Conservation (phyloP, 768 basidiomycete species). For the Tulasnella sp. region DNA sequence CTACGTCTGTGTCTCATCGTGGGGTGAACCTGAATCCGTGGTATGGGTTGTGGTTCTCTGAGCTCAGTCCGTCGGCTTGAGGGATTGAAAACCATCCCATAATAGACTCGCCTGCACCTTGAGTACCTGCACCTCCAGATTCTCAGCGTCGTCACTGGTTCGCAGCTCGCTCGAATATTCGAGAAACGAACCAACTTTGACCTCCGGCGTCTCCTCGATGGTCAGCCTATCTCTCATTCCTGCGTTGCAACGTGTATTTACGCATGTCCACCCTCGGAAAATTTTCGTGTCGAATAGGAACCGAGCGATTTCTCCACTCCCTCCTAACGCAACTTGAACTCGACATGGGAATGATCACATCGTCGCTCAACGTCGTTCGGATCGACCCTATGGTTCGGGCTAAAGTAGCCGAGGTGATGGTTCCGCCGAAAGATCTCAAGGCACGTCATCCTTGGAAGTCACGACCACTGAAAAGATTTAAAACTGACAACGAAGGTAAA, state of each 20-base stretch:
- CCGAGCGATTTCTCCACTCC: slow-evolving; percentile 71
- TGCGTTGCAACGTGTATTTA: neutral
- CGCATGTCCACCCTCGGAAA: neutral
- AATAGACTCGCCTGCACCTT: slow-evolving; percentile 82
- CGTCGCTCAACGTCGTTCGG: slow-evolving; percentile 72
- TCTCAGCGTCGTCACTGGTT: slow-evolving; percentile 76
- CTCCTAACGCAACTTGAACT: slow-evolving; percentile 61
- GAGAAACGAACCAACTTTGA: slow-evolving; percentile 89
- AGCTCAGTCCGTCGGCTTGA: neutral
- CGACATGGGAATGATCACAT: slow-evolving; percentile 74
- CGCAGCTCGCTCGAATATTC: slow-evolving; percentile 79
- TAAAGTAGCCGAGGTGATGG: slow-evolving; percentile 68
- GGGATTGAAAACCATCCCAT: slow-evolving; percentile 38
- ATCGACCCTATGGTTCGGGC: slow-evolving; percentile 62
- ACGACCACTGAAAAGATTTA: too few relatives aligned
- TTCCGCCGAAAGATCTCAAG: slow-evolving; percentile 74
- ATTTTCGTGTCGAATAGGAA: slow-evolving; percentile 43
- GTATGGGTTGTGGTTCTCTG: slow-evolving; percentile 41
- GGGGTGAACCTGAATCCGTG: slow-evolving; percentile 94
- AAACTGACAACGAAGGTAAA: slow-evolving; percentile 68
- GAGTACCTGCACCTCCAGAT: slow-evolving; percentile 95
- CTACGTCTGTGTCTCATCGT: slow-evolving; percentile 82
- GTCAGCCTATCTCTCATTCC: slow-evolving; percentile 30
- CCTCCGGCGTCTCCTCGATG: slow-evolving; percentile 63
- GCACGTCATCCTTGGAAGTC: slow-evolving; percentile 33